Base-by-base conservation (phyloP, 371 early-diverging fungal genomes). In the Apophysomyces sp. region DNA sequence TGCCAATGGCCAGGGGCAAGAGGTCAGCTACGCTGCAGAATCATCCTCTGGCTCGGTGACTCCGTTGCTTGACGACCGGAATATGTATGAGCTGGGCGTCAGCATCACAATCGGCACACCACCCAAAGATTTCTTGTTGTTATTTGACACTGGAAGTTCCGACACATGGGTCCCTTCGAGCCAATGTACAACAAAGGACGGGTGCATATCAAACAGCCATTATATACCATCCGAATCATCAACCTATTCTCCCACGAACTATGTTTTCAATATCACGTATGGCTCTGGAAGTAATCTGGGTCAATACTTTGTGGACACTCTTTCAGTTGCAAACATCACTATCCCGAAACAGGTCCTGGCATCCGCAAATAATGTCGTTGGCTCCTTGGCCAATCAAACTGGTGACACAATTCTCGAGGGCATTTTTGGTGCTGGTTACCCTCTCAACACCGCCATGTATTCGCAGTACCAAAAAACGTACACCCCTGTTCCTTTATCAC, bases 81-180 rank as follows among this genome's bases (percentile, higher is more conserved):
- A 40, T 11, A 51, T 44, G n/a, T 9, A 15, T 6, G 62, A 77
- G 62, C 80, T 82, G 67, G 78, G 78, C 31, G 85, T 84, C 36
- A 64, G 60, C 8, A 63, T 86, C 51, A 32, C 62, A 18, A 73
- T 89, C 5, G 90, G 90, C 3, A 75, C 86, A 30, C 90, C 89
- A 13, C 76, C 82, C 7, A 86, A 89, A 58, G 61, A 73, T 9
- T 90, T 88, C 65, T 71, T 79, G 41, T 73, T 90, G 12, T 72
- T 87, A 31, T 85, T 90, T 30, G 90, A 90, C 63, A 90, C 87
- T 1, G 87, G 87, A 11, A 84, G 85, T 2, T 77, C 84, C 7
- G 82, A 87, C 61, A 82, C 83, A 15, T 83, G 86, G 76, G 66
- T 87, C 49, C 76, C 82, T 1, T 61, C 79, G 32, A 16, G 30